phyloP scores from a whole-genome alignment of 345 rosid genomes.

The Citrus unshiu region DNA sequence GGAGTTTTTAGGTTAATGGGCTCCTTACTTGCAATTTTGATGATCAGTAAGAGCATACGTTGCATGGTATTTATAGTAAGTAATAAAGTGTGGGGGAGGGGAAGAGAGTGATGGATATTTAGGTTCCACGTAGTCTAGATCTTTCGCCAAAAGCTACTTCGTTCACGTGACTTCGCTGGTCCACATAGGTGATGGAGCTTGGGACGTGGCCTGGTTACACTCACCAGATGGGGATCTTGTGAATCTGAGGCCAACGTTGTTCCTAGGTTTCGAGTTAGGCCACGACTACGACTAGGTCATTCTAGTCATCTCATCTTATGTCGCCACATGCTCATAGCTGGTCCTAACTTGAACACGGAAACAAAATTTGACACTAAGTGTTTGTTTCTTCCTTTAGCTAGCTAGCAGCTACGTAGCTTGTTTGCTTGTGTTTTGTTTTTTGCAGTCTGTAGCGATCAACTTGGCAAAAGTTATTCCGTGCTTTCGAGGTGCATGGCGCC shows the following conservation, averaged over 20 bases:
- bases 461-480: no score
- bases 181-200: conserved; percentile 5
- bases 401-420: no score
- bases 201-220: conserved; percentile 27
- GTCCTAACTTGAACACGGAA: no score
- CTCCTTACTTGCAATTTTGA: no score
- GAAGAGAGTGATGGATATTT: conserved; percentile 20
- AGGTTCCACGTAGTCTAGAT: conserved; percentile 28
- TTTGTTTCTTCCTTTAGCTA: no score
- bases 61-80: background rate
- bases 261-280: background rate
- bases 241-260: conserved; percentile 14
- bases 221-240: background rate
- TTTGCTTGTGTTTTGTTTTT: no score
- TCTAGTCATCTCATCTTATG: background rate
- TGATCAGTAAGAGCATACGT: no score
- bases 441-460: no score
- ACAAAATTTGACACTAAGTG: no score
- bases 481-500: no score
- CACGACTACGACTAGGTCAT: background rate
- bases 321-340: no score
- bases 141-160: background rate
- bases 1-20: background rate
- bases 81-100: background rate
- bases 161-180: conserved; percentile 27